Evolutionary conservation across 106 monocot genomes (phyloP), one percentile per base, ranked within the genome.

Genomic region (Phalaenopsis equestris): DNA sequence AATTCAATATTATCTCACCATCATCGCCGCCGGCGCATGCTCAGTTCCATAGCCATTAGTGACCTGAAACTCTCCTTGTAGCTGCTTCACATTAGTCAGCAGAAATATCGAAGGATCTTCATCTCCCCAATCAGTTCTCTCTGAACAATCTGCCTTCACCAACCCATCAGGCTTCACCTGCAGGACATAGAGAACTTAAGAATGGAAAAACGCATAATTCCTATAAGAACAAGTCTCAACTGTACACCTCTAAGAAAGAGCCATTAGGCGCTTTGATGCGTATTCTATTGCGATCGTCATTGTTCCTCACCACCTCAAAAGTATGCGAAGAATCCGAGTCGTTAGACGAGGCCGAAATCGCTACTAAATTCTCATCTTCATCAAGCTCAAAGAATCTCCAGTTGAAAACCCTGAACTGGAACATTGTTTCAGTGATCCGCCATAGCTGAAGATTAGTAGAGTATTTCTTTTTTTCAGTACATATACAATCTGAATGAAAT

Each of bases 181-280:
- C 12, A 52, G 14, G 14, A 15, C 52, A 1, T 12, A 1, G 14
- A 70, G 5, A 1, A 18, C 16, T 52, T 2, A 24, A 14, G 41
- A 12, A 5, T 78, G 12, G 3, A 42, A 41, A 23, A 61, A 4
- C 11, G 38, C 0, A 4, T 58, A n/a, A 52, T 15, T 52, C 12
- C 12, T 3, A n/a, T 61, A n/a, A 21, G 12, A 47, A 79, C 18
- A 6, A 68, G 0, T 70, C 70, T 6, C 10, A 12, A 2, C 6
- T 14, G 30, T 43, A 7, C 52, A 87, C 92, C 92, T 92, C 86
- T 75, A 92, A 56, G 83, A 87, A 93, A 30, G 61, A 75, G 1
- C 90, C 93, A 82, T 93, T 93, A 5, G 90, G 58, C 21, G 93
- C 88, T 75, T 56, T 86, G 73, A 93, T 76, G n/a, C 93, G 84